Base-by-base conservation (phyloP, 1,139 yeast genomes). In the Debaryomyces nepalensis region DNA sequence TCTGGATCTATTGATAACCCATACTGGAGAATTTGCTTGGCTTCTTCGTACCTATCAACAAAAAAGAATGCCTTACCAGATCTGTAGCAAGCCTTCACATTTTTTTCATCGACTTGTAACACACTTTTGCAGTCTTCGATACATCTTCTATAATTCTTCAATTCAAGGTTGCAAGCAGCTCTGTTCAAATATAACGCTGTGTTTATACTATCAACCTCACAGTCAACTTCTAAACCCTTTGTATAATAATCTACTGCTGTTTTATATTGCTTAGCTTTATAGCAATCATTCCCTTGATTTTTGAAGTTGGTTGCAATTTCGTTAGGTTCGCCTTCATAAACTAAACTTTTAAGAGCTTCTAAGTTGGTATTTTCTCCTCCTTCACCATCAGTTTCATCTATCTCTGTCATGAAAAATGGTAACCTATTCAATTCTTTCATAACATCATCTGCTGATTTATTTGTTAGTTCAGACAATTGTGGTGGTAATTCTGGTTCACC, bases 241-340 rank as follows among this genome's bases (percentile, higher is more conserved):
- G 85, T 82, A 58, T 93, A 93, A 57, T 73, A 85, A 41, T 79
- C 84, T 33, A 88, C 69, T 0, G 99, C 99, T 50, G 81, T 81
- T 46, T 79, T 75, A 63, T 78, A 93, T 52, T 83, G 81, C 52
- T 84, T 87, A 5, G 68, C 70, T 59, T 79, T 84, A 66, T 76
- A 93, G 48, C 88, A 79, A 16, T 89, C 97, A 58, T 95, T 93
- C 8, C 99, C 99, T 60, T 93, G 98, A 49, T 79, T 84, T 52
- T 90, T 90, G 70, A 91, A 93, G 57, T 90, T 90, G 22, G 80
- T 76, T 2, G 98, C 98, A 36, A 91, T 72, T 57, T 93, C 99
- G 54, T 86, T 82, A 0, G 98, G 97, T 48, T 89, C 96, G 26
- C 99, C 99, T 39, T 93, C 99, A 58, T 88, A 91, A 0, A 96